Conservation (phyloP, 2,329 filamentous ascomycete species). For the Alternaria triticimaculans region DNA sequence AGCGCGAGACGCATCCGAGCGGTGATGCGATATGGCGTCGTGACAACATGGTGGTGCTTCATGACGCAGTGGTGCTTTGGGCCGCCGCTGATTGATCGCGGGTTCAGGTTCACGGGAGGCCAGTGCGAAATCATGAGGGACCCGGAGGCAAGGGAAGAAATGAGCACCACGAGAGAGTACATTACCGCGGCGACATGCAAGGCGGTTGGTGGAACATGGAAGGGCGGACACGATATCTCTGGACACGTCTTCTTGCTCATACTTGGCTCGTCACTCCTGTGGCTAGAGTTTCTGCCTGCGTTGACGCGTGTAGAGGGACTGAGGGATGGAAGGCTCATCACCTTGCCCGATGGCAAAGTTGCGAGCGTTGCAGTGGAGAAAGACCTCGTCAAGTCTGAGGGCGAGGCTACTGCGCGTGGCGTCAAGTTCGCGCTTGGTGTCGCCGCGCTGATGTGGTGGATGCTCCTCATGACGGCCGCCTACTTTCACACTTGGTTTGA, state of each 20-base stretch:
- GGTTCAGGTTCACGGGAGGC: slow-evolving; percentile 88
- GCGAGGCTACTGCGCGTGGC: slow-evolving; percentile 53
- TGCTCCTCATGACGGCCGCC: slow-evolving; percentile 97
- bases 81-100: slow-evolving; percentile 84
- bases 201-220: slow-evolving; percentile 81
- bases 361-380: slow-evolving; percentile 53
- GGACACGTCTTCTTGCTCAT: slow-evolving; percentile 95
- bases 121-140: slow-evolving; percentile 70
- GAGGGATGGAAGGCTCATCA: slow-evolving; percentile 69
- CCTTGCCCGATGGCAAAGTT: slow-evolving; percentile 70
- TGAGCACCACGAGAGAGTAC: slow-evolving; percentile 56
- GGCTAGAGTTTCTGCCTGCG: slow-evolving; percentile 76
- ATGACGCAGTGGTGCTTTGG: slow-evolving; percentile 98
- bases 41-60: slow-evolving; percentile 81
- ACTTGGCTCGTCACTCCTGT: slow-evolving; percentile 78
- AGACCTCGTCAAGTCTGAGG: slow-evolving; percentile 49
- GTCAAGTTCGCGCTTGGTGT: slow-evolving; percentile 65
- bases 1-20: slow-evolving; percentile 63
- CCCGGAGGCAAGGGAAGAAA: slow-evolving; percentile 56
- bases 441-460: slow-evolving; percentile 81
- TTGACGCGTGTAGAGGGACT: slow-evolving; percentile 57
- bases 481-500: slow-evolving; percentile 99
- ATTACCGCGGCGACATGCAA: slow-evolving; percentile 83
- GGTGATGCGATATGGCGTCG: slow-evolving; percentile 69
- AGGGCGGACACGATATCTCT: slow-evolving; percentile 93